phyloP scores from a whole-genome alignment of 73 alveolate species.

The Effrenium voratum region DNA sequence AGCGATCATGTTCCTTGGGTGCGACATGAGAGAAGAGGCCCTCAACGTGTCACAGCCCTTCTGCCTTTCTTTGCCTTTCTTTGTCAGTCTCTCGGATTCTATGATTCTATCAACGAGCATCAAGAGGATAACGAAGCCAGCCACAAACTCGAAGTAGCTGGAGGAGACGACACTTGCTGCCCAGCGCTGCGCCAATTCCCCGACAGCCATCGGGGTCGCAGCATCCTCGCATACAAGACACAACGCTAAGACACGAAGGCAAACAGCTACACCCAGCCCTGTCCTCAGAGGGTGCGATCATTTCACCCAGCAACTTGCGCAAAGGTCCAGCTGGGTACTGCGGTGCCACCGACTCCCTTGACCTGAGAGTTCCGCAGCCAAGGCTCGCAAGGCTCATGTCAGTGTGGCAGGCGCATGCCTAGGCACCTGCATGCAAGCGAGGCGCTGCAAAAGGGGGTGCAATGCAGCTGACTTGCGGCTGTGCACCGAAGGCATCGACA shows the following conservation, averaged over 20 bases:
- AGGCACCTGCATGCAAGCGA: background rate
- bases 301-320: conserved; percentile 61
- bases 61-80: background rate
- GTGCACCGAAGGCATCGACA: background rate
- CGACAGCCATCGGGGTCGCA: background rate
- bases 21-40: background rate
- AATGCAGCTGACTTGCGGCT: background rate
- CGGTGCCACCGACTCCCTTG: conserved; percentile 44
- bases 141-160: background rate
- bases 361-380: background rate
- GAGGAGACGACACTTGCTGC: background rate
- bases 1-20: conserved; percentile 39
- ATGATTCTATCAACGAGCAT: background rate
- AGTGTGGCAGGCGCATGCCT: background rate
- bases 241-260: too few relatives aligned
- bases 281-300: conserved; percentile 9
- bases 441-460: conserved; percentile 20
- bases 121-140: conserved; percentile 58
- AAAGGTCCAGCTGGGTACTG: conserved; percentile 84
- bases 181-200: background rate
- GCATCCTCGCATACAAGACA: too few relatives aligned
- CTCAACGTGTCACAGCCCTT: background rate
- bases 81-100: background rate
- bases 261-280: too few relatives aligned
- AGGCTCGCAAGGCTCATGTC: background rate